Conservation (phyloP, 306 rosid species). For the Hippophae rhamnoides region DNA sequence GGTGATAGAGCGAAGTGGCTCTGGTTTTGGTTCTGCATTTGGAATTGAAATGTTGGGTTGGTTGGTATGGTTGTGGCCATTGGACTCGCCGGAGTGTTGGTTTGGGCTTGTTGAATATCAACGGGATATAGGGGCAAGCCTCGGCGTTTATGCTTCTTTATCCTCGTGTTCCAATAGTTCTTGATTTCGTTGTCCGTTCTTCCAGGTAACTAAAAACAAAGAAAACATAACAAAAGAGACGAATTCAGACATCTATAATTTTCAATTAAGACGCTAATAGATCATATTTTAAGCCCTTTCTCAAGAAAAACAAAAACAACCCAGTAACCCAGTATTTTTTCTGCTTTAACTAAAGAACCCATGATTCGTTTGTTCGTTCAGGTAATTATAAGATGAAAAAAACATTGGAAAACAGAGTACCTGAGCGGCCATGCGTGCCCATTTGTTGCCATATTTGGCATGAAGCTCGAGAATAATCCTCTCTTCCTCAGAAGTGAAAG, state of each 20-base stretch:
- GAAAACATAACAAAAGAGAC: no score
- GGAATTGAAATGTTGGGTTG: slow-evolving; percentile 22
- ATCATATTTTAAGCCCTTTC: neutral
- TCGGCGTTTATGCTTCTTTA: slow-evolving; percentile 64
- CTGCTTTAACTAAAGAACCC: neutral
- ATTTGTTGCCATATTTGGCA: slow-evolving; percentile 75
- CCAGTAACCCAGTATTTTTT: no score
- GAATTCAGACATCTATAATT: neutral
- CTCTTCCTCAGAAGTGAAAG: slow-evolving; percentile 66
- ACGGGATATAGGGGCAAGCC: slow-evolving; percentile 62
- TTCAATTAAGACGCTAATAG: no score
- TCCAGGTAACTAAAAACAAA: slow-evolving; percentile 57
- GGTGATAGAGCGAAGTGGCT: slow-evolving; percentile 24
- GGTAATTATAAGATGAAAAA: neutral
- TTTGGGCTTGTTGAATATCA: slow-evolving; percentile 23
- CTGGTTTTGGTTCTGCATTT: slow-evolving; percentile 3
- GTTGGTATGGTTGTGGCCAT: slow-evolving; percentile 19
- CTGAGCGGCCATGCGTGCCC: slow-evolving; percentile 95
- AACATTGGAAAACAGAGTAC: slow-evolving; percentile 14
- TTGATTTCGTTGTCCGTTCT: slow-evolving; percentile 94
- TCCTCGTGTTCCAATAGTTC: slow-evolving; percentile 88
- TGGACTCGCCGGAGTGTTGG: slow-evolving; percentile 19
- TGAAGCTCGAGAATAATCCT: slow-evolving; percentile 68
- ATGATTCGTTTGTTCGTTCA: neutral
- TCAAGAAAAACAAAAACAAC: neutral